Base-by-base conservation (phyloP, 2,329 filamentous ascomycete genomes). In the Orbilia blumenaviensis region DNA sequence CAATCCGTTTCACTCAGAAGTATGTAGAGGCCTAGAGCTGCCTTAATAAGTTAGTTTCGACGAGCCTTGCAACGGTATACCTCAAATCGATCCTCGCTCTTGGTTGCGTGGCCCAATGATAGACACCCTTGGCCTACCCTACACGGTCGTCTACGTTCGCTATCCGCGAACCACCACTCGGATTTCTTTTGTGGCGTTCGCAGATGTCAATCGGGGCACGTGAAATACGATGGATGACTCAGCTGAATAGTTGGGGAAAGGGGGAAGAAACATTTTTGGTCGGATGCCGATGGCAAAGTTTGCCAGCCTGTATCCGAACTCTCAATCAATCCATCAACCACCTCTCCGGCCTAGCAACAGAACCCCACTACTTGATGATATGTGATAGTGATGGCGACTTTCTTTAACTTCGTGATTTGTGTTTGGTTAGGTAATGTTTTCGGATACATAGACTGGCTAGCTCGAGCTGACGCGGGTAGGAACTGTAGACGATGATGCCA, bases 61-160 rank as follows among this genome's bases (percentile, higher is more conserved):
- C 63, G 18, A 75, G 68, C 52, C 36, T 18, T 63, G 71, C 29
- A 75, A 46, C 44, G 71, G 64, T 75, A 75, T 50, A 63, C 54
- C 44, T 50, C 42, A 58, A 21, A 9, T 38, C 25, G 25, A 16
- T 46, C 29, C 48, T 34, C 10, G 29, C 18, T 2, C 62, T 66
- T 61, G 69, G 34, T 12, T 27, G 25, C 16, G 44, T 60, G 61
- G 69, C 54, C 71, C 71, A 75, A 75, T 75, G 50, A 50, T 52
- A 50, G 36, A 58, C 6, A 21, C 44, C 18, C 54, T 68, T 64
- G 46, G 64, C 71, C 58, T 42, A 41, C 38, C 56, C 62, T 58
- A 63, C 21, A 38, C 44, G 34, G 69, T 21, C 63, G 71, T 75
- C 71, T 75, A 75, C 56, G 46, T 75, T 75, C 71, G 71, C 71